Percentiles rank a stretch among this genome's conserved stretches.
Conservation (phyloP, 768 basidiomycete genomes). For the Tricholoma sp. region DNA sequence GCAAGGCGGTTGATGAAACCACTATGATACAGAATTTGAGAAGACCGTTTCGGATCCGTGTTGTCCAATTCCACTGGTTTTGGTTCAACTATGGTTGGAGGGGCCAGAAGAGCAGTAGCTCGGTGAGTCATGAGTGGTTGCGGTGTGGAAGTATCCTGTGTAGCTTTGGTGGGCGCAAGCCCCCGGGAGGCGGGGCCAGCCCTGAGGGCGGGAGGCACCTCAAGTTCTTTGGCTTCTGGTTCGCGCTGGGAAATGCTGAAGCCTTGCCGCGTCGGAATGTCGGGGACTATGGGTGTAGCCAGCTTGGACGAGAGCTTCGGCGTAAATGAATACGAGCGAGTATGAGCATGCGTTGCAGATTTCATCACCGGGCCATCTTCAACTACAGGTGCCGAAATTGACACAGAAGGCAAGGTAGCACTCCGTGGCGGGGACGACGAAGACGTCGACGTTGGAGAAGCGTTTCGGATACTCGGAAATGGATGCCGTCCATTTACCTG, state of each 20-base stretch:
- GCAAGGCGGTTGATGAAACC: conserved; percentile 75
- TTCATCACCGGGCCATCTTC: conserved; percentile 23
- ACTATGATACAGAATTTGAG: conserved; percentile 72
- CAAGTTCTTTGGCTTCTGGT: conserved; percentile 13
- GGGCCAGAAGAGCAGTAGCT: conserved; percentile 38
- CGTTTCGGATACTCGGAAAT: conserved; percentile 34
- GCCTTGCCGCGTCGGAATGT: conserved; percentile 55
- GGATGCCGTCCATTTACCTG: conserved; percentile 35
- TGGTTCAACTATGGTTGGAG: conserved; percentile 45
- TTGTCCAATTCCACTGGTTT: conserved; percentile 24
- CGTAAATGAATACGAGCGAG: conserved; percentile 65
- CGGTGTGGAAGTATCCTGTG: conserved; percentile 4
- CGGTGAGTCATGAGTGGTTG: conserved; percentile 6
- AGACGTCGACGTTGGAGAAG: conserved; percentile 26
- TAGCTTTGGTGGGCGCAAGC: background rate
- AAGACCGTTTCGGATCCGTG: conserved; percentile 49
- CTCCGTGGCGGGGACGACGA: conserved; percentile 30
- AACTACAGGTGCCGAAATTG: conserved; percentile 39
- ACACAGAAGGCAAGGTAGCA: conserved; percentile 32
- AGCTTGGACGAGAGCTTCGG: conserved; percentile 69
- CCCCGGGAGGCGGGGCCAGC: conserved; percentile 11
- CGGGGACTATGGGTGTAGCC: conserved; percentile 47
- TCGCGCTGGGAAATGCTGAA: conserved; percentile 39
- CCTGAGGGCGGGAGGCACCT: conserved; percentile 6
- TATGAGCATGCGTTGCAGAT: conserved; percentile 45